Percentiles rank a stretch among this genome's conserved stretches.
Evolutionary conservation across 257 asterid species (phyloP).

Genomic region (Eustoma russellianum): DNA sequence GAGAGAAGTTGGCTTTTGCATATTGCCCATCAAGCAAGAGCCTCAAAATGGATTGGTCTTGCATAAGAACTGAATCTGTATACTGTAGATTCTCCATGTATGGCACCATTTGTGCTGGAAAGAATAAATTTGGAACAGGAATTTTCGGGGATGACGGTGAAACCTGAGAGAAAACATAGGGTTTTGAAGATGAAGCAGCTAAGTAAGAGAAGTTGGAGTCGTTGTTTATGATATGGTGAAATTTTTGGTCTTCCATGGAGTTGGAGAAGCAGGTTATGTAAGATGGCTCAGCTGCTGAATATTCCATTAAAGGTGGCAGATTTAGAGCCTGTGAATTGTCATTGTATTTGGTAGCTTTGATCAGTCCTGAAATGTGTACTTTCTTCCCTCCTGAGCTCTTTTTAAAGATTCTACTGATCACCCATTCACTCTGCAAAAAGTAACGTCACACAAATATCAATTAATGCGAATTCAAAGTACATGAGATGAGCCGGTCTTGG

Average conservation of each 20-base stretch:
- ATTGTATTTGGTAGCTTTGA: constrained; percentile 1
- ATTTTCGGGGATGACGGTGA: constrained; percentile 13
- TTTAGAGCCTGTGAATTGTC: constrained; percentile 16
- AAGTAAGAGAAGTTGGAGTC: constrained; percentile 7
- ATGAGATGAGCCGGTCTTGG: no score
- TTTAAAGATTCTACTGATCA: constrained; percentile 62
- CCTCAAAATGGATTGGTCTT: constrained; percentile 37
- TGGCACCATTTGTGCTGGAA: constrained; percentile 24
- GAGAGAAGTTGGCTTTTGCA: constrained; percentile 9
- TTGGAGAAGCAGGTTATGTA: constrained; percentile 61
- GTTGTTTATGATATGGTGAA: constrained; percentile 8
- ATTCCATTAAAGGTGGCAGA: constrained; percentile 46
- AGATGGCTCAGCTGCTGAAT: constrained; percentile 22
- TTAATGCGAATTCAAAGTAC: neutral
- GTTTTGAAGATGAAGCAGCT: constrained; percentile 18
- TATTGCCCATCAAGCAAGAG: constrained; percentile 22
- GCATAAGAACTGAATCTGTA: constrained; percentile 24
- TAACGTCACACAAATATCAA: neutral
- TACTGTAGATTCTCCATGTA: constrained; percentile 10
- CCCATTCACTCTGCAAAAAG: constrained; percentile 69
- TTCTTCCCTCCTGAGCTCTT: constrained; percentile 60
- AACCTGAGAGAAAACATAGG: constrained; percentile 15
- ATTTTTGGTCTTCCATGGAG: constrained; percentile 30
- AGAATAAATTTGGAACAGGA: constrained; percentile 15
- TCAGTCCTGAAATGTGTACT: constrained; percentile 42